Conservation (phyloP, 257 asterid genomes). For the Marsdenia floribunda region DNA sequence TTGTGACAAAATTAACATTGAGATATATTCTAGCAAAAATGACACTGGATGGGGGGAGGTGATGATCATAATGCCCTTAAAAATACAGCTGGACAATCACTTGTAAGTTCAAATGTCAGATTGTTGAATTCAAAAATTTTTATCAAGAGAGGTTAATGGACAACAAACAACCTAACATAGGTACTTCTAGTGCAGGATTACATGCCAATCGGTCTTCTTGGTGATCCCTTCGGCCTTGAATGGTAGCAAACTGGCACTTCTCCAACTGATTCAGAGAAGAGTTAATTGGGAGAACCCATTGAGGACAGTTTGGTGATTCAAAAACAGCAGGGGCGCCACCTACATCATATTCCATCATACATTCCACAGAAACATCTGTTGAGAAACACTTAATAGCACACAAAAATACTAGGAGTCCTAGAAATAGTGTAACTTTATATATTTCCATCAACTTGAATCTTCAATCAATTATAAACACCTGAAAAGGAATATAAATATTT, state of each 20-base stretch:
- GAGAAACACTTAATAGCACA: conserved; percentile 23
- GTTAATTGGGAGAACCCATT: conserved; percentile 28
- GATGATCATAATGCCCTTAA: background rate
- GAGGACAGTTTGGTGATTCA: conserved; percentile 46
- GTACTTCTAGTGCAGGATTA: conserved; percentile 47
- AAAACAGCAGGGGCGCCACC: conserved; percentile 61
- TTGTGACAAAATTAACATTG: background rate
- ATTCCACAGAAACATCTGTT: conserved; percentile 47
- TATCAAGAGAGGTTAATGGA: background rate
- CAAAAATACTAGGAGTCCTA: background rate
- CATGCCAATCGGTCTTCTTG: conserved; percentile 75
- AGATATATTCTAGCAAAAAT: background rate
- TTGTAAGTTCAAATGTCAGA: background rate
- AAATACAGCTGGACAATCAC: background rate
- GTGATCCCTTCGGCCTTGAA: conserved; percentile 59
- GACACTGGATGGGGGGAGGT: background rate
- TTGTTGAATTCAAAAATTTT: background rate
- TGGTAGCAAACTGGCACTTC: conserved; percentile 52
- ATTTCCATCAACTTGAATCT: background rate
- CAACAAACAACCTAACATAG: conserved; percentile 44
- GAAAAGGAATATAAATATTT: background rate
- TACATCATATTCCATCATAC: conserved; percentile 59
- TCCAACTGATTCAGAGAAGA: conserved; percentile 25
- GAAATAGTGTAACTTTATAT: background rate
- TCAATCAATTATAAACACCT: background rate